These are phyloP conservation scores for Tetrahymena malaccensis DNA, from an alignment of 73 alveolate species.

Conservation along the genomic window DNA sequence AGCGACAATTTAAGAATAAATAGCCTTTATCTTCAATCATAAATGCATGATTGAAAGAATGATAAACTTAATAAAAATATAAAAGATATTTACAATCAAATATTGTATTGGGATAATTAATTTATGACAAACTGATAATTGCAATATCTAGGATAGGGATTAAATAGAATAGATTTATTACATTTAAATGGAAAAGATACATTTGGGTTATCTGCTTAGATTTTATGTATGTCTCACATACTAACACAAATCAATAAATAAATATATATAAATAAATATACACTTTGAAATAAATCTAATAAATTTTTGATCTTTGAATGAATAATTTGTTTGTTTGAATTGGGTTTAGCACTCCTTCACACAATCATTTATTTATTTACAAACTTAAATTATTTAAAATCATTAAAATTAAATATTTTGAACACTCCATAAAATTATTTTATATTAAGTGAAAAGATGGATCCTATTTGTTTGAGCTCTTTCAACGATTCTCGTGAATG, in stretches of 20 bases:
- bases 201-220: neutral
- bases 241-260: no score
- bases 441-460: slow-evolving; percentile 26
- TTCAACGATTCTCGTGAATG: slow-evolving; percentile 43
- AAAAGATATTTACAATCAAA: neutral
- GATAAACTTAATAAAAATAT: neutral
- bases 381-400: neutral
- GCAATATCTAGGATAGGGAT: neutral
- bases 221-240: neutral
- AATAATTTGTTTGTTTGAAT: neutral
- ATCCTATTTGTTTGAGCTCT: slow-evolving; percentile 38
- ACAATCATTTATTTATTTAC: neutral
- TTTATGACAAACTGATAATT: neutral
- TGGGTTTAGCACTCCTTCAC: neutral
- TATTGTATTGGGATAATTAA: neutral
- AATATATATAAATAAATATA: no score
- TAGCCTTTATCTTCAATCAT: neutral
- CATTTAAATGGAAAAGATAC: neutral
- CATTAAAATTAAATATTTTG: neutral
- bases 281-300: neutral
- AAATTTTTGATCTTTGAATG: neutral
- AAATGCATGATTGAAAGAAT: neutral
- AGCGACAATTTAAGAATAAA: neutral
- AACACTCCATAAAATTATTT: neutral
- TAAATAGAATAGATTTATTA: no score